Percentiles rank a stretch among this genome's conserved stretches.
Conservation (phyloP, 768 basidiomycete genomes). For the Phallus indusiatus region DNA sequence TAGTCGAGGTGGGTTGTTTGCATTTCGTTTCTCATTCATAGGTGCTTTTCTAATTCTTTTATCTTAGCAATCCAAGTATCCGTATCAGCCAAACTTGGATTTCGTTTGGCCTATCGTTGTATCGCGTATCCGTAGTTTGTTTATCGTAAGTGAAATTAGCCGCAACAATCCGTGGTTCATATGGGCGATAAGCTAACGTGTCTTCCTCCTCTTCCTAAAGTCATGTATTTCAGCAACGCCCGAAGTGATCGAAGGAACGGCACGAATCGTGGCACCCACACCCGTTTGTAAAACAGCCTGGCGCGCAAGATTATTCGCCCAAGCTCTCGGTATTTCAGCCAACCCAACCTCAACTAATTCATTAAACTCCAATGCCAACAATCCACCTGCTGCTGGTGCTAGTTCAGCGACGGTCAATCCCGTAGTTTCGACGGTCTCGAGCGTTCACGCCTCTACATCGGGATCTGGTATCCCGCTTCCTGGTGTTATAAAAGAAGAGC, state of each 20-base stretch:
- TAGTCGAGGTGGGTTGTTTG: neutral
- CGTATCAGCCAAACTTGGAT: slow-evolving; percentile 5
- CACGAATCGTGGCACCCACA: neutral
- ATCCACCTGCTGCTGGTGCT: too few relatives aligned
- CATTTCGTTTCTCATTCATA: neutral
- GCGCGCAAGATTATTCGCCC: neutral
- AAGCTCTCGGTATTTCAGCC: neutral
- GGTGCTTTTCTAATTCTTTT: neutral
- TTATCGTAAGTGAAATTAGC: neutral
- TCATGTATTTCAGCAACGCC: neutral
- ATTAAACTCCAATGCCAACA: too few relatives aligned
- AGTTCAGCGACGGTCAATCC: neutral
- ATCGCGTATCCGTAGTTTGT: slow-evolving; percentile 4
- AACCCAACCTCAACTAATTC: neutral
- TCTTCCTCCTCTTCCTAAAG: neutral
- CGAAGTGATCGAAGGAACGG: neutral
- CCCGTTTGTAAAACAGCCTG: neutral
- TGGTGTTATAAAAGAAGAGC: slow-evolving; percentile 1
- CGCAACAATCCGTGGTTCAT: too few relatives aligned
- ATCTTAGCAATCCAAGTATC: slow-evolving; percentile 3
- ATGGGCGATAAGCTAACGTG: too few relatives aligned
- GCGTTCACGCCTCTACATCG: neutral
- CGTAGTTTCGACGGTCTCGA: neutral
- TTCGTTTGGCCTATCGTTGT: neutral
- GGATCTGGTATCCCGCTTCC: neutral